Evolutionary conservation across 768 basidiomycete species (phyloP).

Genomic region (Cyclocybe cylindracea): DNA sequence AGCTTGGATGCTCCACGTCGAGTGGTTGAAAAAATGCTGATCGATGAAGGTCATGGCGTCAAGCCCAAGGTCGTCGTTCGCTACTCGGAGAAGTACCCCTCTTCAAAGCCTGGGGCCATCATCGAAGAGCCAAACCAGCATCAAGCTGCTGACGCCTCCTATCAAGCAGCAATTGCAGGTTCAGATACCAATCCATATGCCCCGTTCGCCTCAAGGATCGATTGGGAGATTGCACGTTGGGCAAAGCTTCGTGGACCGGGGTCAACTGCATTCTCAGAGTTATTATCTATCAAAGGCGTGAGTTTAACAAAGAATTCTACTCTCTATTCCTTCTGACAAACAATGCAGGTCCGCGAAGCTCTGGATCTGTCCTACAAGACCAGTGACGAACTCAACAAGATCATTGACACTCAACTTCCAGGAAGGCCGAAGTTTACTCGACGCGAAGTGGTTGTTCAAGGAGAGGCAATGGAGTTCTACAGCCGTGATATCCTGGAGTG

Average conservation of each 20-base stretch:
- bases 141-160: not conserved
- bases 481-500: conserved; percentile 37
- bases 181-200: conserved; percentile 15
- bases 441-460: conserved; percentile 25
- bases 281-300: conserved; percentile 40
- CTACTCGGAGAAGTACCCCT: conserved; percentile 2
- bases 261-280: conserved; percentile 31
- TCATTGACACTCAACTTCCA: conserved; percentile 27
- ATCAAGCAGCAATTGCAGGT: not conserved
- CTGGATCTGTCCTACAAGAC: conserved; percentile 27
- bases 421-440: conserved; percentile 23
- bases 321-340: not conserved
- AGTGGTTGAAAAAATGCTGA: not conserved
- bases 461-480: conserved; percentile 31
- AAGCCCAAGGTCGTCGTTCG: not conserved
- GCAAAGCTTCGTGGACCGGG: conserved; percentile 28
- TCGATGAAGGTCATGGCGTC: conserved; percentile 5
- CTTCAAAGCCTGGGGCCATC: not conserved
- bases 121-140: not conserved
- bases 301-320: conserved; percentile 11
- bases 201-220: conserved; percentile 25
- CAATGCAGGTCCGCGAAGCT: conserved; percentile 21
- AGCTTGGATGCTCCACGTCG: not conserved
- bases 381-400: conserved; percentile 24
- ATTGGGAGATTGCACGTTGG: conserved; percentile 33